Evolutionary conservation across 2,329 filamentous ascomycete species (phyloP).

Genomic region (Hymenoscyphus repandus): DNA sequence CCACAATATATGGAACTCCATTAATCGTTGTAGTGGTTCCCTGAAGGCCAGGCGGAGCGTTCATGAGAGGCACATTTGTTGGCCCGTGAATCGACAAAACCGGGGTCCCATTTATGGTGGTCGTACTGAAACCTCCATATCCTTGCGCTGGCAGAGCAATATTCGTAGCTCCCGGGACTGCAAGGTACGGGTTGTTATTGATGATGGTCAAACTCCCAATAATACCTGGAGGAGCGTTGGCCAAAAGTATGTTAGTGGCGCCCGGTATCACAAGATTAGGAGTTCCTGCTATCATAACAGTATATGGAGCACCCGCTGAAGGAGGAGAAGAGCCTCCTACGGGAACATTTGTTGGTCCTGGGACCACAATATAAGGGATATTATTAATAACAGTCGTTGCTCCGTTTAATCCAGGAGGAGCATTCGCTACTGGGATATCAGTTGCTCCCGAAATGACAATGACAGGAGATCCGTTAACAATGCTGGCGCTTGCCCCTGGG

Average conservation of each 20-base stretch:
- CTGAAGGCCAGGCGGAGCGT: conserved; percentile 4
- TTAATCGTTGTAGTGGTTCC: conserved; percentile 12
- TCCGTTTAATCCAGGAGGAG: conserved; percentile 9
- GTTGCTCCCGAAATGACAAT: conserved; percentile 10
- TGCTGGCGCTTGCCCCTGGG: conserved; percentile 3
- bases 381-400: conserved; percentile 5
- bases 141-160: background rate
- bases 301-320: background rate
- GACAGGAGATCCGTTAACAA: conserved; percentile 4
- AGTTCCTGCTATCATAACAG: conserved; percentile 5
- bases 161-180: conserved; percentile 1
- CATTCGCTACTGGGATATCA: conserved; percentile 8
- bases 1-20: conserved; percentile 4
- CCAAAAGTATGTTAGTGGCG: conserved; percentile 8
- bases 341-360: background rate
- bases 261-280: conserved; percentile 8
- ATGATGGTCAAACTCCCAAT: conserved; percentile 5
- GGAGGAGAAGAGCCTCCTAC: background rate
- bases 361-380: conserved; percentile 1
- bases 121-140: background rate
- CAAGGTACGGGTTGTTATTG: conserved; percentile 4
- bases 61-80: conserved; percentile 6
- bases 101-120: conserved; percentile 8
- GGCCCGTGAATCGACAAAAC: conserved; percentile 3
- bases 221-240: conserved; percentile 9